Base-by-base conservation (phyloP, 805 yeast genomes). In the Vanderwaltozyma yarrowii region DNA sequence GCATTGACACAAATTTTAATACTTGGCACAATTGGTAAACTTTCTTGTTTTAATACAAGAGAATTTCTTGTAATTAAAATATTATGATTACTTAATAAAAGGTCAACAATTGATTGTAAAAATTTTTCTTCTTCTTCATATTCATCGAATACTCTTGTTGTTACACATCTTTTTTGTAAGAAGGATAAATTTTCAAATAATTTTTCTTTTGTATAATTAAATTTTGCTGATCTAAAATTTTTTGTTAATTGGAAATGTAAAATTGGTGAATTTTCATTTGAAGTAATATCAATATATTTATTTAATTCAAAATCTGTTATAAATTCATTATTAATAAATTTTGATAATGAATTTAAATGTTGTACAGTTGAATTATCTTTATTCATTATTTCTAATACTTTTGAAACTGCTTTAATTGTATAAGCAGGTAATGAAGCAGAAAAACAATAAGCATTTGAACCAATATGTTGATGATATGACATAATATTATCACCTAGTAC, bases 381-480 rank as follows among this genome's bases (percentile, higher is more conserved):
- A 29, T 66, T 69, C 45, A 85, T 64, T 30, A 75, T 58, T 13
- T 65, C 52, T 30, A 85, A 65, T 0, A 74, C 71, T 37, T 67
- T 66, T 1, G 83, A 71, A 1, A 73, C 73, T 2, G 78, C 77
- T 40, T 66, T 71, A 1, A 95, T 94, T 31, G 86, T 73, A 61
- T 82, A 89, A 18, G 96, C 94, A 11, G 98, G 97, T 56, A 89
- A 73, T 1, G 96, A 74, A 7, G 98, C 98, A 52, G 94, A 82
- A 59, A 85, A 92, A 43, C 92, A 92, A 57, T 86, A 92, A 3
- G 95, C 96, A 46, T 71, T 70, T 12, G 95, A 84, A 18, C 86
- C 81, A 51, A 92, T 80, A 58, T 95, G 77, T 69, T 92, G 98
- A 64, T 89, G 95, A 49, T 79, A 78, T 25, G 87, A 76, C 86